Evolutionary conservation across 768 basidiomycete species (phyloP).

Genomic region (Leccinum fibrillosum): DNA sequence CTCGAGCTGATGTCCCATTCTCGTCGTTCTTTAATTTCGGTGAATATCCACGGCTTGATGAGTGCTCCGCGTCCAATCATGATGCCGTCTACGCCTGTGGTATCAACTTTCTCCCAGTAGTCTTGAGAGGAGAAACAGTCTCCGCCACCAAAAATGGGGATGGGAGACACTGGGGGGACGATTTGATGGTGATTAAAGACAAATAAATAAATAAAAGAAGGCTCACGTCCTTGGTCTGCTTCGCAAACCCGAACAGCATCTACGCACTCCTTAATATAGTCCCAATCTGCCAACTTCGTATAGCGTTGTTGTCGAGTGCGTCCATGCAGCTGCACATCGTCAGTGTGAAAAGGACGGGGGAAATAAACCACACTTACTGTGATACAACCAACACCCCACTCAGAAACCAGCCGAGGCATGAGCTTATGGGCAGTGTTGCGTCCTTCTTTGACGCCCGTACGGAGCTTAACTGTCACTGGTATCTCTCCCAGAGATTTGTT

Average conservation of each 20-base stretch:
- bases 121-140: conserved; percentile 88
- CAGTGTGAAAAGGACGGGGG: not conserved
- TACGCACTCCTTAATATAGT: conserved; percentile 86
- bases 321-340: conserved; percentile 75
- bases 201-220: not conserved
- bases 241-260: conserved; percentile 70
- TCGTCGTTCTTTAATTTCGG: conserved; percentile 86
- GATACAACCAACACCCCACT: conserved; percentile 46
- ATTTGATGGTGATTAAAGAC: not conserved
- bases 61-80: conserved; percentile 95
- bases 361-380: conserved; percentile 29
- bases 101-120: conserved; percentile 74
- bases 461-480: conserved; percentile 87
- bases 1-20: conserved; percentile 93
- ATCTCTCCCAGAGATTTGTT: conserved; percentile 85
- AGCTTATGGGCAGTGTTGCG: conserved; percentile 86
- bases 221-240: conserved; percentile 68
- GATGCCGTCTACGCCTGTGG: conserved; percentile 87
- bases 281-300: conserved; percentile 90
- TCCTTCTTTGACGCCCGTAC: conserved; percentile 89
- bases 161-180: conserved; percentile 53
- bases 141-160: conserved; percentile 97
- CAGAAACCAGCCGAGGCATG: conserved; percentile 70
- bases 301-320: conserved; percentile 95
- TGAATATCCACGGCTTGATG: conserved; percentile 96